phyloP scores from a whole-genome alignment of 176 grass and related monocot genomes.

The Panicum miliaceum region DNA sequence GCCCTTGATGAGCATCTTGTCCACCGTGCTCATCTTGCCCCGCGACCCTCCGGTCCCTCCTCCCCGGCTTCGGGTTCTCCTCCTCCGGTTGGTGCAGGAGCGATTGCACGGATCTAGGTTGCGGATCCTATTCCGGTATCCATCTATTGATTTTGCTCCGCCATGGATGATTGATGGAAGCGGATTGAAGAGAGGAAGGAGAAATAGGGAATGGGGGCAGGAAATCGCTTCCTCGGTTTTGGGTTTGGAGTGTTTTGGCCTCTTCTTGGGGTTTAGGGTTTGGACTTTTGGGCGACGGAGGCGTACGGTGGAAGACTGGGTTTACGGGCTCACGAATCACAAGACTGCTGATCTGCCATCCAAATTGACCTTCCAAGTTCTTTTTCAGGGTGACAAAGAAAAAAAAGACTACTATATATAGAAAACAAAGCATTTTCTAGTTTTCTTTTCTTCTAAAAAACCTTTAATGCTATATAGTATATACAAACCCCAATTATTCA shows the following conservation, averaged over 20 bases:
- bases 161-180: conserved; percentile 5
- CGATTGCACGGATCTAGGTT: conserved; percentile 11
- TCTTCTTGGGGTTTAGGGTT: conserved; percentile 30
- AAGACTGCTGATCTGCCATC: not conserved
- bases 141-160: conserved; percentile 18
- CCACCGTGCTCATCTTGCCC: conserved; percentile 91
- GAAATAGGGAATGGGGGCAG: not conserved
- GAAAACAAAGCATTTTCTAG: too few relatives aligned
- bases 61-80: conserved; percentile 5
- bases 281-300: not conserved
- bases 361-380: not conserved
- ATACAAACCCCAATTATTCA: too few relatives aligned
- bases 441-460: too few relatives aligned
- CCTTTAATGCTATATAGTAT: too few relatives aligned
- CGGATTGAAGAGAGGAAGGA: not conserved
- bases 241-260: not conserved
- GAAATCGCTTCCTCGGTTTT: conserved; percentile 21
- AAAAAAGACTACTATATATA: too few relatives aligned
- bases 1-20: conserved; percentile 99
- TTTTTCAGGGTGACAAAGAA: not conserved
- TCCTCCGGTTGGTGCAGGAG: not conserved
- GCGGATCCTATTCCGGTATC: not conserved
- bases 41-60: not conserved
- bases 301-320: not conserved
- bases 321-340: too few relatives aligned